phyloP scores from a whole-genome alignment of 768 basidiomycete species.

The Tulasnella sp. region DNA sequence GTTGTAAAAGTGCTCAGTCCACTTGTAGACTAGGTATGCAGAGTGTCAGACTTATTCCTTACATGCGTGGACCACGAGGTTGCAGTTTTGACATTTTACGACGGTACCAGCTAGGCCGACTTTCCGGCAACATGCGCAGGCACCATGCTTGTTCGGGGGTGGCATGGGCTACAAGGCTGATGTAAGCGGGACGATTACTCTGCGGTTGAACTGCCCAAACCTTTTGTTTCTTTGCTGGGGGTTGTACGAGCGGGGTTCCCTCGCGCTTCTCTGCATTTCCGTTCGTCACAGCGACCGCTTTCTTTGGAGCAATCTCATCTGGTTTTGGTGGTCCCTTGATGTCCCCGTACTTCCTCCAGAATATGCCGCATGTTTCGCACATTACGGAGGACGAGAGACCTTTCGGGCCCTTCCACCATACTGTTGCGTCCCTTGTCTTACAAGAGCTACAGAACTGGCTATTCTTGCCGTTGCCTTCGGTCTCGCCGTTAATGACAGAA shows the following conservation, averaged over 20 bases:
- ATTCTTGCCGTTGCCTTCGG: slow-evolving; percentile 39
- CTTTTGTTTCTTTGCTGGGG: slow-evolving; percentile 61
- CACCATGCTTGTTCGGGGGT: slow-evolving; percentile 35
- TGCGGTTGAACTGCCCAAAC: slow-evolving; percentile 35
- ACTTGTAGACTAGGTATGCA: background rate
- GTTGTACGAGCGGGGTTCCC: slow-evolving; percentile 54
- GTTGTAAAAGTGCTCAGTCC: slow-evolving; percentile 14
- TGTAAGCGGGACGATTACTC: background rate
- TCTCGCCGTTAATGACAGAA: slow-evolving; percentile 59
- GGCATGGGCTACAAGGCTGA: slow-evolving; percentile 25
- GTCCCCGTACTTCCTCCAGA: slow-evolving; percentile 93
- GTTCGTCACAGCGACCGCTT: slow-evolving; percentile 37
- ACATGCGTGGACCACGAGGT: slow-evolving; percentile 78
- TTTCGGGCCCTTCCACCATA: slow-evolving; percentile 92
- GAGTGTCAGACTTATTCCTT: slow-evolving; percentile 31
- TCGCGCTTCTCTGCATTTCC: slow-evolving; percentile 50
- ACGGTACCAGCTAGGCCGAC: slow-evolving; percentile 73
- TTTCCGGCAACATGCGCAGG: slow-evolving; percentile 72
- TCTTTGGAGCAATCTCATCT: slow-evolving; percentile 52
- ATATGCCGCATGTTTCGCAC: slow-evolving; percentile 80
- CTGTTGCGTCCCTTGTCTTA: slow-evolving; percentile 67
- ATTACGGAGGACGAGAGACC: slow-evolving; percentile 62
- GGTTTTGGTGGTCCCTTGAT: slow-evolving; percentile 39
- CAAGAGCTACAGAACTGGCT: slow-evolving; percentile 66
- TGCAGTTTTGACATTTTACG: slow-evolving; percentile 75